Evolutionary conservation across 1,284 basidiomycete genomes (phyloP), one percentile per base, ranked within the genome.

Genomic region (Cryptococcus sp.): DNA sequence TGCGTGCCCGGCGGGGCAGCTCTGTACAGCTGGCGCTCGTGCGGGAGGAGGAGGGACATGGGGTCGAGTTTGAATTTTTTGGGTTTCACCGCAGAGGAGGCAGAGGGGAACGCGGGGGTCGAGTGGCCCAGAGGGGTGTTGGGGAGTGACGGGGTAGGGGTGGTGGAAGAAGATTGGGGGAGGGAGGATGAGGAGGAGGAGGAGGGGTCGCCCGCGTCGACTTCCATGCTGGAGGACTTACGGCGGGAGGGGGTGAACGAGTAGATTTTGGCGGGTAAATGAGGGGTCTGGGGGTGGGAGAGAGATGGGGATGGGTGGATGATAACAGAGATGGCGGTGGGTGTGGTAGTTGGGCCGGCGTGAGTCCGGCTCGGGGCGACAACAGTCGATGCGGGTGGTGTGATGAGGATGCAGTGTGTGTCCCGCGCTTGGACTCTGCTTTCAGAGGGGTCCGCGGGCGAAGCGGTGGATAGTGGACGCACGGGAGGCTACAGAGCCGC

Each of bases 1-100:
- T n/a, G n/a, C n/a, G n/a, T n/a, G n/a, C n/a, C n/a, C n/a, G 28
- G 20, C 33, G 42, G 21, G 58, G 64, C 23, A 44, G 52, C 44
- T 52, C 57, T 39, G 56, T 60, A 64, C 49, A 55, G 42, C 46
- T 60, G 57, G 35, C 73, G 56, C 56, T 78, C 76, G 55, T 77
- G 76, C 0, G 75, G 76, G 3, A 78, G 64, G 1, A 78, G 62
- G 33, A 78, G 53, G 0, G 75, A 75, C 63, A 71, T 67, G 7
- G 75, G 76, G 53, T 78, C 75, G 23, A 76, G 61, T 48, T 74
- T 72, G 65, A 78, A 78, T 55, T 73, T 75, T 23, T 65, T 62
- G 8, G 59, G 51, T 16, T 57, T 59, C 6, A 39, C 46, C 7
- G 36, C 50, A 21, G 48, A 35, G 11, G 40, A 55, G 4, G 50